Evolutionary conservation across 495 filamentous ascomycete species (phyloP), one percentile per base, ranked within the genome.

Genomic region (Darksidea phi): DNA sequence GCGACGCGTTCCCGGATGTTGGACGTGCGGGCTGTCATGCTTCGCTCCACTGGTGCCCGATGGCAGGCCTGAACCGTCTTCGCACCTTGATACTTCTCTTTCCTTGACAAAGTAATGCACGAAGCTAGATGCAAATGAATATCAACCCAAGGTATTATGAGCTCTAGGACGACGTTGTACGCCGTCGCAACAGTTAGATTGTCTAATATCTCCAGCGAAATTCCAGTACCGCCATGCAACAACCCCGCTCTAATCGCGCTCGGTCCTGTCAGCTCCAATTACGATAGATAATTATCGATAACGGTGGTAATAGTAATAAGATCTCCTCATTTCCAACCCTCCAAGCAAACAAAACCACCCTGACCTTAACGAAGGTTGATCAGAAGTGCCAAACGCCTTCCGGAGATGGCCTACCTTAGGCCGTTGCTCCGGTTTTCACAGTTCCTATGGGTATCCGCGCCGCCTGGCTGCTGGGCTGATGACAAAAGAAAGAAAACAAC

Each of bases 361-460:
- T 6, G 11, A 28, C 13, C 18, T 4, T 24, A 36, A 32, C 11
- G 26, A 34, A 28, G 23, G 23, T 28, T 51, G 20, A 13, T 18
- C 13, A 36, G 23, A 18, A 32, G n/a, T 57, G 17, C 53, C 54
- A 48, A 55, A 57, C 54, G 54, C 54, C 54, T 21, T 5, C 36
- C 54, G 15, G 41, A 47, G 17, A 17, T 17, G 15, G 24, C 54
- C 42, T 32, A 23, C 43, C 23, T 21, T 38, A 48, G 11, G 49
- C 59, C 59, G n/a, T 62, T 41, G 17, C 26, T 32, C 52, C 59
- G 59, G 36, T 50, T 43, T 48, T 53, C 28, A 42, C 12, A 43
- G 41, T 43, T 43, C 48, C 52, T 25, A 23, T 42, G 48, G 51
- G 59, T 53, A 48, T 56, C 43, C 59, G 51, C 52, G 20, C 28